Conservation (phyloP, 306 rosid genomes). For the Cicer bijugum region DNA sequence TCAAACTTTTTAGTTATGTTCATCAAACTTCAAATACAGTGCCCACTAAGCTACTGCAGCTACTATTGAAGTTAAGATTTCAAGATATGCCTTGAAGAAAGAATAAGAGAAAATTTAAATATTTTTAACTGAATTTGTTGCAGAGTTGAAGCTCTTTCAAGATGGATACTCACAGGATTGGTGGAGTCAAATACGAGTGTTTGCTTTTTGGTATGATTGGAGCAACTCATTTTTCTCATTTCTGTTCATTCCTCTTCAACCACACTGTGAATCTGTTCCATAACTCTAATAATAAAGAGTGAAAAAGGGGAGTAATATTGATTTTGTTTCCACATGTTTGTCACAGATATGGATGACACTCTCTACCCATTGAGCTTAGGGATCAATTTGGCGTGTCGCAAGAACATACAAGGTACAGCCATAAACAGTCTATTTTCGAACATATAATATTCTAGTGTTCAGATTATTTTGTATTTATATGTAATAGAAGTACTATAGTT, state of each 20-base stretch:
- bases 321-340: constrained; percentile 37
- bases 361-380: constrained; percentile 83
- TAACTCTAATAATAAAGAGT: neutral
- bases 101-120: neutral
- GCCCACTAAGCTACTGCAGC: neutral
- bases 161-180: constrained; percentile 58
- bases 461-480: constrained; percentile 11
- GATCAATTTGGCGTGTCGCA: constrained; percentile 73
- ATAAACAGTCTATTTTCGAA: neutral
- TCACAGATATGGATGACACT: constrained; percentile 87
- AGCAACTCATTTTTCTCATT: neutral
- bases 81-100: neutral
- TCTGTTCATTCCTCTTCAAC: neutral
- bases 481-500: constrained; percentile 22
- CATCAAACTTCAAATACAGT: constrained; percentile 9
- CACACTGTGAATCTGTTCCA: neutral
- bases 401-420: constrained; percentile 70
- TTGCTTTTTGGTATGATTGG: constrained; percentile 76
- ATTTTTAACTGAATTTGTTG: constrained; percentile 37
- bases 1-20: constrained; percentile 18
- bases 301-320: neutral
- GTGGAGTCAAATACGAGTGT: constrained; percentile 63
- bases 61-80: constrained; percentile 2
- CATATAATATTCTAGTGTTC: constrained; percentile 1
- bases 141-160: constrained; percentile 46